Percentiles rank a stretch among this genome's conserved stretches.
These are phyloP conservation scores for Cladosporium oxysporum DNA, from an alignment of 2,329 filamentous ascomycete species.

Conservation along the genomic window DNA sequence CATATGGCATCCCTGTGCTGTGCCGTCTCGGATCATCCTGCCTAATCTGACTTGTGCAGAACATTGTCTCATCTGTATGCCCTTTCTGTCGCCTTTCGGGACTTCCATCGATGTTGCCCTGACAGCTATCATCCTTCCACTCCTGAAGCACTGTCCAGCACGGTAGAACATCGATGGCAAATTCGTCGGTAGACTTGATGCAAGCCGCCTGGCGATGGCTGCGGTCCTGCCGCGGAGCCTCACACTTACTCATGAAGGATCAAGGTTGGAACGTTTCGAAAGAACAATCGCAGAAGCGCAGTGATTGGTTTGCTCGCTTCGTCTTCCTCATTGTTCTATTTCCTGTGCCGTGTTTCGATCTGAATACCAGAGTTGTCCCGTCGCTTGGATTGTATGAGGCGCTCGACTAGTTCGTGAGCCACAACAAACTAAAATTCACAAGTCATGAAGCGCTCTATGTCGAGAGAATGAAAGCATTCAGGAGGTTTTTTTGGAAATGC, in stretches of 20 bases:
- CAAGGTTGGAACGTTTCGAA: neutral
- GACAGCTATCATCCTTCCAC: neutral
- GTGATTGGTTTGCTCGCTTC: constrained; percentile 1
- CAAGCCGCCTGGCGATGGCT: neutral
- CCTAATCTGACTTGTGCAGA: constrained; percentile 1
- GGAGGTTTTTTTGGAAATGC: neutral
- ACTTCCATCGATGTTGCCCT: neutral
- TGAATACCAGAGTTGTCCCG: neutral
- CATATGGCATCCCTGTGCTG: constrained; percentile 1
- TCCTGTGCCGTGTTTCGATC: neutral
- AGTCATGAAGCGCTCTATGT: neutral
- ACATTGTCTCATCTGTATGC: neutral
- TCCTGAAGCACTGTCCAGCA: constrained; percentile 1
- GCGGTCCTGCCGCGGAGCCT: neutral
- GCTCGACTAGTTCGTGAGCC: neutral
- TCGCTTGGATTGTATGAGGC: neutral
- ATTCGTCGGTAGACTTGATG: neutral
- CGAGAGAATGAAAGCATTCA: neutral
- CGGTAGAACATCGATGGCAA: neutral
- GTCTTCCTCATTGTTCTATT: neutral
- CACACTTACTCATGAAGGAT: neutral
- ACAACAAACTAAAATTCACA: neutral
- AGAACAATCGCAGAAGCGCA: neutral
- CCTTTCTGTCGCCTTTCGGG: neutral
- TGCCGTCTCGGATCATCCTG: constrained; percentile 8